phyloP scores from a whole-genome alignment of 2,329 filamentous ascomycete genomes.

The Seiridium unicorne region DNA sequence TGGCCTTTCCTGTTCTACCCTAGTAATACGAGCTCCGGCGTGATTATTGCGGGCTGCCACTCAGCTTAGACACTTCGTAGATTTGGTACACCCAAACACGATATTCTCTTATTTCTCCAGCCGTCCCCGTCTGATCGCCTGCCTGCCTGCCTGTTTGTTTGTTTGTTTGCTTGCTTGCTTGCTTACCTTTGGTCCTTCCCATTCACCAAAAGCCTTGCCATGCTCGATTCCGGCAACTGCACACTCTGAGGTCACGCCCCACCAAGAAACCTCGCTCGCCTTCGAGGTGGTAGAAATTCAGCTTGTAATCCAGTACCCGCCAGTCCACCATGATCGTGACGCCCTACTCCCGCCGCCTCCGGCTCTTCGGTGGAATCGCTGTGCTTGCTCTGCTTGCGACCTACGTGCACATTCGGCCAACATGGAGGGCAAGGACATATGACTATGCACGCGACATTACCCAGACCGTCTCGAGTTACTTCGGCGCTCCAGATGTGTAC shows the following conservation, averaged over 20 bases:
- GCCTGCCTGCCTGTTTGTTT: not conserved
- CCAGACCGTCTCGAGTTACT: slow-evolving; percentile 23
- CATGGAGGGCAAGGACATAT: slow-evolving; percentile 22
- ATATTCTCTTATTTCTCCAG: not conserved
- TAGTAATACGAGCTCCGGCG: not conserved
- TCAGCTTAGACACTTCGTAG: not conserved
- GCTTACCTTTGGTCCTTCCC: not conserved
- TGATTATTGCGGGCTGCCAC: not conserved
- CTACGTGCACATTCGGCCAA: slow-evolving; percentile 23
- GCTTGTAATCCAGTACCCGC: not conserved
- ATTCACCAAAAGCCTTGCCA: not conserved
- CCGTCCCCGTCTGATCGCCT: not conserved
- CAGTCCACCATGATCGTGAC: slow-evolving; percentile 23
- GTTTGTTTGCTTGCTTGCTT: not conserved
- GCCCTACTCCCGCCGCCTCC: slow-evolving; percentile 26
- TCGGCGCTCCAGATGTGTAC: slow-evolving; percentile 24
- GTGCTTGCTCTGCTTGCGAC: slow-evolving; percentile 19
- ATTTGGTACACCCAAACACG: not conserved
- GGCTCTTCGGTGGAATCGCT: slow-evolving; percentile 23
- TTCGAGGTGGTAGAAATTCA: not conserved
- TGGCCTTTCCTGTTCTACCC: not conserved
- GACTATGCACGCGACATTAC: slow-evolving; percentile 28
- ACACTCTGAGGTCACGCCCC: not conserved
- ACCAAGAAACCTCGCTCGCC: not conserved
- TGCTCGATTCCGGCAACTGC: not conserved